Evolutionary conservation across 2,329 filamentous ascomycete species (phyloP), one percentile per base, ranked within the genome.

Genomic region (Bipolaris sorokiniana): DNA sequence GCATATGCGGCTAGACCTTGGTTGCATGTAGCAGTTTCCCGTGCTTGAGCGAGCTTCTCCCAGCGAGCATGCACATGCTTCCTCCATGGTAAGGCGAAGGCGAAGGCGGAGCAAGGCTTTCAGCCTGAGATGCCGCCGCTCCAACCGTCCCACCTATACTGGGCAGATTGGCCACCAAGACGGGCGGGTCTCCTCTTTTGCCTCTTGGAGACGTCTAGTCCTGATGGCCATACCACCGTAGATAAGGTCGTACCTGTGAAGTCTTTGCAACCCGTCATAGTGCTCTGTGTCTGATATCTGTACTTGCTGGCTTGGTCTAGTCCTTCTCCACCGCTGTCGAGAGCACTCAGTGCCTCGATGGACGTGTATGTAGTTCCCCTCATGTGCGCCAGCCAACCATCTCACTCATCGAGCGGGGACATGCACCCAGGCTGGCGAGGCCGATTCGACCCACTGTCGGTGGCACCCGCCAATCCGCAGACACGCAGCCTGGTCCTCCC

Each of bases 1-100:
- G 72, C 72, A 75, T 74, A 75, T 75, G 72, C 72, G 66, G 69
- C 72, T 74, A 75, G 70, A 66, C 65, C 50, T 65, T 67, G 56
- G 70, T 56, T 68, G 71, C 71, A 73, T 73, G 52, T 61, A 60
- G 63, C 67, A 66, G 65, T 61, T 59, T 68, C 67, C 69, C 61
- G 65, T 67, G 64, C 59, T 67, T 58, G 66, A 67, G 69, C 68
- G 63, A 66, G 60, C 59, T 51, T 33, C 51, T 50, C 41, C 28
- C 51, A 54, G 51, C 28, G 36, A 10, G 33, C 46, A 37, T 31
- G 48, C 54, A 48, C 31, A 53, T 56, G 49, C 54, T 48, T 26
- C 34, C 31, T 48, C 42, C 42, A 34, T 48, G 49, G 44, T 47
- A 31, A 48, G 51, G 54, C 54, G 49, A 56, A 53, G 36, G 26